These are phyloP conservation scores for Fusarium denticulatum DNA, from an alignment of 2,329 filamentous ascomycete species.

Conservation along the genomic window DNA sequence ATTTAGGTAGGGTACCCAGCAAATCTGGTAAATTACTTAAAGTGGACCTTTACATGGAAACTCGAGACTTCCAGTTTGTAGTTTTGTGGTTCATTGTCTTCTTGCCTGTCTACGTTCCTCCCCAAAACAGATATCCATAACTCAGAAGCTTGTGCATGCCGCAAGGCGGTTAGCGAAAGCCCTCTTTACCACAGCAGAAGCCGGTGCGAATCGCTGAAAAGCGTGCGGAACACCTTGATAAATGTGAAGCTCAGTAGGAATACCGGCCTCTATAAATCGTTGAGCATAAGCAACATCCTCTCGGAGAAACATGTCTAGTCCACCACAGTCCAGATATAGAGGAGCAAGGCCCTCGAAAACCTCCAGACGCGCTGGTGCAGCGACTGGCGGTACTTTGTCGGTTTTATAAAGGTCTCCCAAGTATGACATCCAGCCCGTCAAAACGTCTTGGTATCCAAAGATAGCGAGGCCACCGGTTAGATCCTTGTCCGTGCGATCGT, in stretches of 20 bases:
- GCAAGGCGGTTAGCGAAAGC: not conserved
- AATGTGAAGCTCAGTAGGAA: not conserved
- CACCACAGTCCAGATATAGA: not conserved
- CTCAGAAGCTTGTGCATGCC: not conserved
- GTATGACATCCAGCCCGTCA: not conserved
- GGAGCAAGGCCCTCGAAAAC: not conserved
- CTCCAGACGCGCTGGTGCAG: not conserved
- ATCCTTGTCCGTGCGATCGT: not conserved
- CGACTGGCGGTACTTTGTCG: not conserved
- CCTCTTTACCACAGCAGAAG: not conserved
- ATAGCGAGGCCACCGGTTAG: not conserved
- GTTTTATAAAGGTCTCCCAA: not conserved
- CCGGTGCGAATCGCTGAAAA: not conserved
- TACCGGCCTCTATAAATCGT: not conserved
- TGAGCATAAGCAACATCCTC: not conserved
- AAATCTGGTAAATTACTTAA: no score
- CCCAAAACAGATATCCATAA: not conserved
- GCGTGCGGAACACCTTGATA: not conserved
- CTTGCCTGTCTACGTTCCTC: not conserved
- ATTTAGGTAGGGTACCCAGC: no score
- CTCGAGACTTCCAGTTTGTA: not conserved
- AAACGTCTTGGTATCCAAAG: not conserved
- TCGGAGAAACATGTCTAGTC: not conserved
- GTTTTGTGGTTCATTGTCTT: accelerated
- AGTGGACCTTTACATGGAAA: not conserved